Conservation (phyloP, 371 early-diverging fungal genomes). For the Hamiltosporidium tvaerminnensis region DNA sequence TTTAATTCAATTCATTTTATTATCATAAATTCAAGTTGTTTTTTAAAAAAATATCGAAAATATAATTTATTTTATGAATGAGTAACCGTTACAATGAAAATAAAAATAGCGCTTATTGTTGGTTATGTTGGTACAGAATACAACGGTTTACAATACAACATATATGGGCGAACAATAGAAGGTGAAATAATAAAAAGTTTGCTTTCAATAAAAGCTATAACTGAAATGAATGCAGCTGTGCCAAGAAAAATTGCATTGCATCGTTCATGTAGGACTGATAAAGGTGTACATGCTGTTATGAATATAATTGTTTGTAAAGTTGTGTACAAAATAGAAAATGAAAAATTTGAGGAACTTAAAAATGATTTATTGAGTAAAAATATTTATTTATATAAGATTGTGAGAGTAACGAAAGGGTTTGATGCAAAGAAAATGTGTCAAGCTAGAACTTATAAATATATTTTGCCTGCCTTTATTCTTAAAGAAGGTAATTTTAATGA, state of each 20-base stretch:
- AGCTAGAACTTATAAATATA: conserved; percentile 82
- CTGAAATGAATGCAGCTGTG: conserved; percentile 32
- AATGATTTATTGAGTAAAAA: conserved; percentile 63
- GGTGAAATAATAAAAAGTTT: conserved; percentile 27
- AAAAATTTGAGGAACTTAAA: conserved; percentile 56
- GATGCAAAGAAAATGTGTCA: conserved; percentile 74
- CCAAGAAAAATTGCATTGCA: conserved; percentile 57
- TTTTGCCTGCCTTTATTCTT: conserved; percentile 75
- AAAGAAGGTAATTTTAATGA: conserved; percentile 19
- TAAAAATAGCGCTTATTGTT: conserved; percentile 38
- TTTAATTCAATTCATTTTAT: too few relatives aligned
- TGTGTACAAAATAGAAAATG: conserved; percentile 9
- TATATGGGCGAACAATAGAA: conserved; percentile 45
- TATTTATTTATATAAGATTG: conserved; percentile 58
- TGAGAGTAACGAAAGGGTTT: conserved; percentile 62
- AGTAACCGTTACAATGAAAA: conserved; percentile 30
- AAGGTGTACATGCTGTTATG: conserved; percentile 94
- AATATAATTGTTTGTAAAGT: conserved; percentile 73
- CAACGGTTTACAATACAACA: conserved; percentile 45
- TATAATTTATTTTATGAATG: too few relatives aligned
- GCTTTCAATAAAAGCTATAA: conserved; percentile 13
- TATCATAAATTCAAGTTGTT: too few relatives aligned
- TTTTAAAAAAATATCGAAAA: too few relatives aligned
- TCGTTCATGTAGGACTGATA: conserved; percentile 89
- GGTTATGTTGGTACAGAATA: conserved; percentile 49